A percentile compares a stretch with the other conserved stretches of the same genome.
Evolutionary conservation across 495 filamentous ascomycete genomes (phyloP).

Genomic region (Trichocladium uniseriatum): DNA sequence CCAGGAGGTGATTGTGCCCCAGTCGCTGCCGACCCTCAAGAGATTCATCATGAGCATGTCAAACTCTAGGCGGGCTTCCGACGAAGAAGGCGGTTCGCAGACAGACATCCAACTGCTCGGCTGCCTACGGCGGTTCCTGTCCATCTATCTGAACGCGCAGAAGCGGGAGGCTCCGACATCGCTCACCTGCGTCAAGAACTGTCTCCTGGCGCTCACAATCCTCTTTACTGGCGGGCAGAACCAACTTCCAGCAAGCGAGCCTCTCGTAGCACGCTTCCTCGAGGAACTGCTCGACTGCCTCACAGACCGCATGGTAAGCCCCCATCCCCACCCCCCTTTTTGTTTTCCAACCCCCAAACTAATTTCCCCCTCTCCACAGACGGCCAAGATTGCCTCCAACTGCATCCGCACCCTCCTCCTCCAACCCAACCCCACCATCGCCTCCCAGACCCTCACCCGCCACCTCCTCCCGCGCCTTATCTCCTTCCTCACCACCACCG

Average conservation of each 20-base stretch:
- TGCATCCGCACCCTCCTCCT: constrained; percentile 76
- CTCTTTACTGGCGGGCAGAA: constrained; percentile 73
- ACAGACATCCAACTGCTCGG: constrained; percentile 50
- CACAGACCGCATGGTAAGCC: constrained; percentile 58
- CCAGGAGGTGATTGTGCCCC: constrained; percentile 80
- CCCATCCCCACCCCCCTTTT: neutral
- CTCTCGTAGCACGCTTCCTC: constrained; percentile 57
- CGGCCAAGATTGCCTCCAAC: constrained; percentile 78
- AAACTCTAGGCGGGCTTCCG: constrained; percentile 25
- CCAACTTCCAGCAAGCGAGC: constrained; percentile 61
- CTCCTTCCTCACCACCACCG: constrained; percentile 58
- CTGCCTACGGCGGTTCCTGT: constrained; percentile 67
- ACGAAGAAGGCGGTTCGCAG: constrained; percentile 25
- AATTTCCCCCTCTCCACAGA: constrained; percentile 32
- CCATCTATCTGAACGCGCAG: constrained; percentile 73
- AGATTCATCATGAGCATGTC: constrained; percentile 75
- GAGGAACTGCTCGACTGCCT: constrained; percentile 77
- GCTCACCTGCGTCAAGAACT: constrained; percentile 85
- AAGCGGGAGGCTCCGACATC: constrained; percentile 72
- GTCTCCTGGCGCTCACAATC: constrained; percentile 77
- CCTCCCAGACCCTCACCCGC: constrained; percentile 64
- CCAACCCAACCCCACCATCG: constrained; percentile 47
- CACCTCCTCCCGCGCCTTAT: constrained; percentile 70
- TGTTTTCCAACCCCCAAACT: constrained; percentile 2
- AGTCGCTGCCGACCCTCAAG: constrained; percentile 83